phyloP scores from a whole-genome alignment of 2,329 filamentous ascomycete genomes.

The Lecanicillium sp. region DNA sequence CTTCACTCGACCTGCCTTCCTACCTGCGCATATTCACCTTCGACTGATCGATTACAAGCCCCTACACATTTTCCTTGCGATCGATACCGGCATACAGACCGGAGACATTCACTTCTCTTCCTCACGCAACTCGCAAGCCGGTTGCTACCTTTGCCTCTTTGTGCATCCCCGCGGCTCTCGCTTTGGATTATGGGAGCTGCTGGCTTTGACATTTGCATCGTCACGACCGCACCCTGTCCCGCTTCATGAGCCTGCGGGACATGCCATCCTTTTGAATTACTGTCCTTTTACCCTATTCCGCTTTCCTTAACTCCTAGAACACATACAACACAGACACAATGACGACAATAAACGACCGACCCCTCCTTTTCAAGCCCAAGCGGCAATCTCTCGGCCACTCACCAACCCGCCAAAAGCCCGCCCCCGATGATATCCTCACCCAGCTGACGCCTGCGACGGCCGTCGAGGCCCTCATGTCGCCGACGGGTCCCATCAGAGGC shows the following conservation, averaged over 20 bases:
- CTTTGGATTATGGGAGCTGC: constrained; percentile 15
- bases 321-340: constrained; percentile 11
- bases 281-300: neutral
- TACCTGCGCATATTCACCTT: too few species aligned
- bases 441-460: constrained; percentile 54
- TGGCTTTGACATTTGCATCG: constrained; percentile 12
- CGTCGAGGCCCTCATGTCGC: constrained; percentile 50
- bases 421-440: constrained; percentile 50
- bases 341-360: constrained; percentile 24
- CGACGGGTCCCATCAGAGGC: constrained; percentile 42
- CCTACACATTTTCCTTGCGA: too few species aligned
- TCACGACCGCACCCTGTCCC: constrained; percentile 9
- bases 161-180: too few species aligned
- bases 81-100: too few species aligned
- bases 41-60: too few species aligned
- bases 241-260: constrained; percentile 11
- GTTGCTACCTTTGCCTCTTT: too few species aligned
- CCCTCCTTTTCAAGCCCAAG: constrained; percentile 23
- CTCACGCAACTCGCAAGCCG: too few species aligned
- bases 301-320: neutral
- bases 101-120: too few species aligned
- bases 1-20: too few species aligned
- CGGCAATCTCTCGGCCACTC: constrained; percentile 27
- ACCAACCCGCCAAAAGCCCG: constrained; percentile 36
- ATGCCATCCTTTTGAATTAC: constrained; percentile 5